Evolutionary conservation across 1,284 basidiomycete genomes (phyloP).

Genomic region (Cutaneotrichosporon curvatum): DNA sequence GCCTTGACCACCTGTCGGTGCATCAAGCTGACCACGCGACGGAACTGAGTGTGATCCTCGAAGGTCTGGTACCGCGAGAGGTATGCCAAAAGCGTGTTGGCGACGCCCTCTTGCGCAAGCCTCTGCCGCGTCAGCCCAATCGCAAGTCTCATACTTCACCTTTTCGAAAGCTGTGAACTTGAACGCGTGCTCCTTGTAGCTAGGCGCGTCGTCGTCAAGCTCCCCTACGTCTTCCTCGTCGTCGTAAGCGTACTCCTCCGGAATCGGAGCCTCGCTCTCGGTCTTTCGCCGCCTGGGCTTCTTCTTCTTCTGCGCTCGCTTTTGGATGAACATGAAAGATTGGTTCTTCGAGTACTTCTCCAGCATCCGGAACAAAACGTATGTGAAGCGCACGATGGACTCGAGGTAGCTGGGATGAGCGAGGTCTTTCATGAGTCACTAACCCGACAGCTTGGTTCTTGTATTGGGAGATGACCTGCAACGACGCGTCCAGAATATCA

Average conservation of each 20-base stretch:
- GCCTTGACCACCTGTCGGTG: conserved; percentile 81
- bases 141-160: conserved; percentile 51
- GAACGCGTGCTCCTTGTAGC: conserved; percentile 74
- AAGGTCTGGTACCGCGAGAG: conserved; percentile 75
- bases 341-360: conserved; percentile 74
- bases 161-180: conserved; percentile 80
- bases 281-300: conserved; percentile 48
- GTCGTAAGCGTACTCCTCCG: conserved; percentile 34
- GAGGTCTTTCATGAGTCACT: conserved; percentile 18
- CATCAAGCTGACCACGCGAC: conserved; percentile 73
- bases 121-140: conserved; percentile 49
- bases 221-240: conserved; percentile 51
- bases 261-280: conserved; percentile 17
- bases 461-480: conserved; percentile 67
- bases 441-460: conserved; percentile 53
- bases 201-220: conserved; percentile 56
- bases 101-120: conserved; percentile 76
- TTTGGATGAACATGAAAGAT: conserved; percentile 67
- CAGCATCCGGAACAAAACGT: conserved; percentile 73
- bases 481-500: conserved; percentile 76
- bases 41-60: conserved; percentile 68
- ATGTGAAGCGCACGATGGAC: conserved; percentile 71
- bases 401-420: conserved; percentile 60
- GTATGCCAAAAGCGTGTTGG: conserved; percentile 71
- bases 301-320: conserved; percentile 54